Conservation (phyloP, 345 rosid genomes). For the Boechera divaricarpa region DNA sequence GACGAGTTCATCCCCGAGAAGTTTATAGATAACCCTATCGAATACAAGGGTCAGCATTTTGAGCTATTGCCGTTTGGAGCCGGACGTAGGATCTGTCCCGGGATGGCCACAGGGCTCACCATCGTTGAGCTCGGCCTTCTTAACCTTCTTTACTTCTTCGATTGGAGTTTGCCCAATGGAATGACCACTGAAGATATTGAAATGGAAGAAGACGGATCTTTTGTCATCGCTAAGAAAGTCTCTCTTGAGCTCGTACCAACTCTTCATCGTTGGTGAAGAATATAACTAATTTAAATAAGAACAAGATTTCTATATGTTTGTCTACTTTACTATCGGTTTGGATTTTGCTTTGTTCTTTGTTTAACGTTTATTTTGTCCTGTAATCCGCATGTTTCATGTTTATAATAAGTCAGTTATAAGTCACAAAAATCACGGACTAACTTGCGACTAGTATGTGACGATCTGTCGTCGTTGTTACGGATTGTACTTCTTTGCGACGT, state of each 20-base stretch:
- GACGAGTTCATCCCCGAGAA: slow-evolving; percentile 56
- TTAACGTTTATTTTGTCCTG: slow-evolving; percentile 4
- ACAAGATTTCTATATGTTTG: neutral
- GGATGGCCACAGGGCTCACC: slow-evolving; percentile 41
- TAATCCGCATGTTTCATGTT: neutral
- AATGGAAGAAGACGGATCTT: slow-evolving; percentile 38
- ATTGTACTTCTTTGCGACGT: no score
- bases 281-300: neutral
- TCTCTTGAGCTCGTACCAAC: slow-evolving; percentile 30
- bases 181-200: slow-evolving; percentile 36
- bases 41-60: slow-evolving; percentile 54
- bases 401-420: neutral
- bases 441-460: no score
- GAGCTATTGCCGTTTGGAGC: slow-evolving; percentile 64
- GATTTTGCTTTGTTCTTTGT: neutral
- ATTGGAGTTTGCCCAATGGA: slow-evolving; percentile 39
- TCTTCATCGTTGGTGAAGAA: slow-evolving; percentile 35
- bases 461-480: no score
- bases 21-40: slow-evolving; percentile 49
- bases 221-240: slow-evolving; percentile 39
- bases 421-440: no score
- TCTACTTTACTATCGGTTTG: neutral
- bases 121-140: slow-evolving; percentile 41
- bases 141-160: slow-evolving; percentile 45
- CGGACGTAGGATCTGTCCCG: slow-evolving; percentile 44